Evolutionary conservation across 2,329 filamentous ascomycete species (phyloP), one percentile per base, ranked within the genome.

Genomic region (Trichoderma afroharzianum): DNA sequence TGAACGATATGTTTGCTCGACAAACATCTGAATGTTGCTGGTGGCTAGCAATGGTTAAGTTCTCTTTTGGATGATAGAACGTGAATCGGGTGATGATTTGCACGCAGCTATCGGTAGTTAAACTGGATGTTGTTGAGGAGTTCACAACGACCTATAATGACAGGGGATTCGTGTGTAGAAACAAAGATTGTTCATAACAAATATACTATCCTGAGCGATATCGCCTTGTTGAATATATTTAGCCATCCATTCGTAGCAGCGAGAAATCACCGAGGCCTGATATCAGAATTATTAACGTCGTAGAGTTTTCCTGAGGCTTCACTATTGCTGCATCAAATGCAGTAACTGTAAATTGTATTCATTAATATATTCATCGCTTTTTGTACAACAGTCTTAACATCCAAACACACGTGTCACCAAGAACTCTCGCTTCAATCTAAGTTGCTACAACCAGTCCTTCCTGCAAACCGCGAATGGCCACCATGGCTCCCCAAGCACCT

Each of bases 401-500:
- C 6, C 32, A 26, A 24, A 8, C 33, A 24, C 39, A 47, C 26
- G 14, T 21, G 3, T 30, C 14, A 12, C 14, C 18, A 28, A 63
- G 9, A 14, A 7, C 26, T 32, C 24, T 21, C 33, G 2, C n/a
- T 12, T 32, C 36, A 18, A 39, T 8, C 43, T 59, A 63, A 12
- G 33, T 68, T 43, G 70, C 70, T 50, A 50, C 63, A 26, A 71
- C 70, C 6, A 73, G 66, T n/a, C 72, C 74, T 61, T 77, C 77
- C 64, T 78, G 73, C 63, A 86, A 72, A 1, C 83, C 85, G 73
- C 81, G 79, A 57, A 87, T 83, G 2, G 82, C 86, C 18, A 88
- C 85, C 85, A 89, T 89, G 28, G 91, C 85, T n/a, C 90, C 91
- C 84, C 90, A 90, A 5, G 91, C 91, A 33, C 91, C 91, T 0